Evolutionary conservation across 805 yeast species (phyloP).

Genomic region (Candida insectorum): DNA sequence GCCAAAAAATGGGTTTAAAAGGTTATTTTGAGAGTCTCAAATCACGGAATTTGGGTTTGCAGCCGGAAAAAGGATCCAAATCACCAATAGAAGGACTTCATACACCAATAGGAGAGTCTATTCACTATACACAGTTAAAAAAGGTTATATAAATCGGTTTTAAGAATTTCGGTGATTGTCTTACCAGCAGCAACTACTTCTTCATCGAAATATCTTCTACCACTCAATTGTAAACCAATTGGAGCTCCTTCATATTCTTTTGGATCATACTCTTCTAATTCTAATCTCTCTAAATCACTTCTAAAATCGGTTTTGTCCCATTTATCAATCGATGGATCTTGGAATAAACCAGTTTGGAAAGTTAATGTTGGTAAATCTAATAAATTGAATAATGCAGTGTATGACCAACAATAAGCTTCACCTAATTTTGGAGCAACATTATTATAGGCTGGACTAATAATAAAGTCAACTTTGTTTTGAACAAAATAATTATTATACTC

Average conservation of each 20-base stretch:
- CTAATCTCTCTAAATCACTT: slow-evolving; percentile 46
- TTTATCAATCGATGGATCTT: slow-evolving; percentile 52
- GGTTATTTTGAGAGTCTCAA: too few relatives aligned
- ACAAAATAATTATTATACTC: slow-evolving; percentile 54
- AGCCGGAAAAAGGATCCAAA: too few relatives aligned
- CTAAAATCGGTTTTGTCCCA: slow-evolving; percentile 43
- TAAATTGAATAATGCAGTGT: slow-evolving; percentile 70
- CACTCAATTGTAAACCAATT: slow-evolving; percentile 50
- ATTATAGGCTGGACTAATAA: slow-evolving; percentile 64
- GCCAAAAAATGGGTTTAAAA: too few relatives aligned
- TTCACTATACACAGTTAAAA: too few relatives aligned
- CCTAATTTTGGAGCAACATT: slow-evolving; percentile 71
- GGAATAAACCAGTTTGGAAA: slow-evolving; percentile 59
- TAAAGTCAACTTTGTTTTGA: slow-evolving; percentile 56
- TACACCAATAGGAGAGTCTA: too few relatives aligned
- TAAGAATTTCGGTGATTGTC: slow-evolving; percentile 34
- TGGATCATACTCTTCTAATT: slow-evolving; percentile 45
- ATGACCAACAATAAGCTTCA: slow-evolving; percentile 72
- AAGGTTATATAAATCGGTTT: slow-evolving; percentile 21
- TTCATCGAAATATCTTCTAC: slow-evolving; percentile 55
- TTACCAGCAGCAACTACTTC: slow-evolving; percentile 51
- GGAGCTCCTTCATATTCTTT: slow-evolving; percentile 51
- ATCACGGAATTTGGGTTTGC: too few relatives aligned
- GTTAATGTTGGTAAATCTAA: slow-evolving; percentile 67
- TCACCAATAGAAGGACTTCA: too few relatives aligned